Evolutionary conservation across 306 rosid species (phyloP), one percentile per base, ranked within the genome.

Genomic region (Bauhinia variegata): DNA sequence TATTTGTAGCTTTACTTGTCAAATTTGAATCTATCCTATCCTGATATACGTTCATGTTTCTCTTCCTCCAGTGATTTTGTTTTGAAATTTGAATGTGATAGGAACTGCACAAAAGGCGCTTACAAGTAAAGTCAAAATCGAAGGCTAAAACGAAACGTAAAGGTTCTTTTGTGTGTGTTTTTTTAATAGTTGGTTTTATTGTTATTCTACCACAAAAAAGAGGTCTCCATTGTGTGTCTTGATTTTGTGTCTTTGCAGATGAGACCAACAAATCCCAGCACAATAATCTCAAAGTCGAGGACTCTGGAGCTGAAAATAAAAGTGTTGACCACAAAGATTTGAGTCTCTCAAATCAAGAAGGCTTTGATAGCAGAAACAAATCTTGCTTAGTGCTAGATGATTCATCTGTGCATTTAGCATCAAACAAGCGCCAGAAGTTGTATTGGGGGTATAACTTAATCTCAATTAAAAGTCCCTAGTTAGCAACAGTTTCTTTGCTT

Each of bases 101-200:
- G 96, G 96, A 89, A 76, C 77, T 89, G 54, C 93, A 89, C 73
- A 75, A 58, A 72, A 89, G 66, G 80, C 89, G 96, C 39, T 71
- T 89, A 54, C 87, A 85, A 75, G 47, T 87, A 18, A 89, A 89
- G 76, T 78, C 90, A 15, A 86, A 86, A 69, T 79, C 89, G 47
- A 85, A 81, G 78, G 60, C 63, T 34, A 82, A 74, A 63, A 73
- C 75, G 44, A 85, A 78, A 78, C 31, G 65, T 43, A 83, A 75
- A 79, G 96, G 89, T 88, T 11, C 41, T 41, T 70, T 18, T 38
- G 4, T 34, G 0, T 6, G n/a, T n/a, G n/a, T 65, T 19, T 55
- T 65, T 13, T 5, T 23, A 1, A 12, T 19, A 46, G 18, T 23
- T 54, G 7, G 11, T 41, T 4, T 0, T 32, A 14, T 28, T 70